Base-by-base conservation (phyloP, 2,329 filamentous ascomycete genomes). In the Phaeosphaeria sp. region DNA sequence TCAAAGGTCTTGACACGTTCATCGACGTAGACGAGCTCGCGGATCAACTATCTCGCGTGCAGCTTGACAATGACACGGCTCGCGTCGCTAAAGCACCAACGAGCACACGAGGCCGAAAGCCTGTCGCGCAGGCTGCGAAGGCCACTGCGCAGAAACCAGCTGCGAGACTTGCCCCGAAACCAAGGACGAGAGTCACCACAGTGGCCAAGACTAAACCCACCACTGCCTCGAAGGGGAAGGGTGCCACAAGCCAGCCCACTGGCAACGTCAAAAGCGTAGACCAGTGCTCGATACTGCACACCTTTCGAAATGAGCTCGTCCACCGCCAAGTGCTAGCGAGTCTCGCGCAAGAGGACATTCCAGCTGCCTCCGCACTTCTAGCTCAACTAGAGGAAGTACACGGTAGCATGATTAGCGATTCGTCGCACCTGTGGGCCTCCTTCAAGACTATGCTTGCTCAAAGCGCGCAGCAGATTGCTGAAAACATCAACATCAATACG, bases 401-500 rank as follows among this genome's bases (percentile, higher is more conserved):
- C 36, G 57, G 60, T n/a, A 64, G 64, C 76, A 56, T 77, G 65
- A 72, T 84, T 65, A 63, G 81, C 20, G 74, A 81, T 21, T 65
- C 79, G 40, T 78, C 87, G 56, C 85, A 87, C 46, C 69, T 70
- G 40, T 82, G 91, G 53, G 83, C 87, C 11, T 86, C 86, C 56
- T 91, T 90, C 20, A 87, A 87, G 53, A 87, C 89, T 46, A 84
- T 91, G 44, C 81, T 92, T 58, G 83, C 87, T 17, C 85, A 90
- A 74, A 90, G 89, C 60, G 82, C 90, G 67, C 86, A 89, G 47
- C 84, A 89, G 68, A 91, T 97, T 81, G 85, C 88, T 13, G 84
- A 86, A 4, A 91, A 97, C 75, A 89, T 93, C 2, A 90, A 95
- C 3, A 96, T 94, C 75, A 96, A 92, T 18, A 91, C 94, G 9